A percentile compares a stretch with the other conserved stretches of the same genome.
Conservation (phyloP, 1,284 basidiomycete genomes). For the Moesziomyces sp. region DNA sequence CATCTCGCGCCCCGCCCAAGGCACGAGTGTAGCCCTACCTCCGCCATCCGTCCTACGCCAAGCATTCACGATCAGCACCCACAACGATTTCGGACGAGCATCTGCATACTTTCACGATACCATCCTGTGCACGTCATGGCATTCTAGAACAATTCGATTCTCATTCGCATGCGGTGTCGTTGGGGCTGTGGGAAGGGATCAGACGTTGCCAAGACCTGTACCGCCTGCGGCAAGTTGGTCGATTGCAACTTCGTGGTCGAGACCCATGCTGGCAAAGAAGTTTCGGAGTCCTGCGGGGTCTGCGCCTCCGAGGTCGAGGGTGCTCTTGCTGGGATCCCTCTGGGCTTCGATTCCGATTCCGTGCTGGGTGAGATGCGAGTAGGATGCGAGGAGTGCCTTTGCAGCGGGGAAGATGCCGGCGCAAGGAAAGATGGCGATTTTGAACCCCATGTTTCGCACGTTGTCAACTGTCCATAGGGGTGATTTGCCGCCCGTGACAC, state of each 20-base stretch:
- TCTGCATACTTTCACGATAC: constrained; percentile 1
- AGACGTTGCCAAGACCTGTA: constrained; percentile 22
- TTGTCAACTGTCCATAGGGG: constrained; percentile 38
- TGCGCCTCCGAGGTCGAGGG: constrained; percentile 31
- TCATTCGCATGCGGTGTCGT: neutral
- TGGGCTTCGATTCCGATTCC: constrained; percentile 41
- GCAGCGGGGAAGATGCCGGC: constrained; percentile 45
- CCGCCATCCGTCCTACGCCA: too few species aligned
- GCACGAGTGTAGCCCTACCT: constrained; percentile 14
- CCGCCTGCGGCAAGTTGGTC: constrained; percentile 30
- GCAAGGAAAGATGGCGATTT: constrained; percentile 48
- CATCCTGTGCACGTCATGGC: neutral
- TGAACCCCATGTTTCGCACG: constrained; percentile 29
- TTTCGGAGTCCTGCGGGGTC: constrained; percentile 34
- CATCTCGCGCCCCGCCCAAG: constrained; percentile 31
- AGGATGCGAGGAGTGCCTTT: constrained; percentile 26
- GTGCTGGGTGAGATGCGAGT: constrained; percentile 66
- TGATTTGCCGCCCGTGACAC: constrained; percentile 41
- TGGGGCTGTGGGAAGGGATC: neutral
- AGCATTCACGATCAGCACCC: neutral
- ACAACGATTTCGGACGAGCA: constrained; percentile 1
- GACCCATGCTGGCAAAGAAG: constrained; percentile 49
- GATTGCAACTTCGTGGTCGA: constrained; percentile 41
- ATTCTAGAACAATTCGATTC: neutral
- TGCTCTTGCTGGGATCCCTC: neutral